These are phyloP conservation scores for Psilocybe cyanescens DNA, from an alignment of 768 basidiomycete species.

Conservation along the genomic window DNA sequence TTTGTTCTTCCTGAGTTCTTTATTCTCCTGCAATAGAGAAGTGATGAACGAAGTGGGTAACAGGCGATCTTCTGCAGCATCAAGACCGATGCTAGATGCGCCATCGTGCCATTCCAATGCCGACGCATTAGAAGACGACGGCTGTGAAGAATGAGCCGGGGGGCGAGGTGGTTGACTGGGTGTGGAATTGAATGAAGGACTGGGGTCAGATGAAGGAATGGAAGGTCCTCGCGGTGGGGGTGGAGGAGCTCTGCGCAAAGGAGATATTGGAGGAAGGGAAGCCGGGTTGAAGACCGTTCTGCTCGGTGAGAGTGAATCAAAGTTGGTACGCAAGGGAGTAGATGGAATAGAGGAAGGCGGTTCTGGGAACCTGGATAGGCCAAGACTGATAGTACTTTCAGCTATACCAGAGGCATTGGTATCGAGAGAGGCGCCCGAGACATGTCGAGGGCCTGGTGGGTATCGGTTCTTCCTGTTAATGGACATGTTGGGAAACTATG, in stretches of 20 bases:
- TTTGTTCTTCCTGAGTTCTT: constrained; percentile 28
- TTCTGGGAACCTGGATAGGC: constrained; percentile 55
- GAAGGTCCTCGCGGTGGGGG: constrained; percentile 14
- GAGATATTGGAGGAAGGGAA: constrained; percentile 25
- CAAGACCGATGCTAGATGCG: constrained; percentile 57
- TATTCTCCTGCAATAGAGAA: constrained; percentile 51
- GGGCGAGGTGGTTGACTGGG: not conserved
- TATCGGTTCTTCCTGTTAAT: constrained; percentile 8
- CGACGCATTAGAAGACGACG: constrained; percentile 29
- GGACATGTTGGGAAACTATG: constrained; percentile 14
- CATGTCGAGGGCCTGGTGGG: constrained; percentile 32
- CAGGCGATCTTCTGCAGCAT: constrained; percentile 58
- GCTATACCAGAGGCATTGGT: constrained; percentile 62
- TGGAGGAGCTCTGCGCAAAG: constrained; percentile 15
- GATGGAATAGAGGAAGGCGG: constrained; percentile 53
- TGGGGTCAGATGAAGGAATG: constrained; percentile 13
- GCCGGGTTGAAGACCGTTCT: constrained; percentile 27
- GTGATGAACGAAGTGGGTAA: constrained; percentile 69
- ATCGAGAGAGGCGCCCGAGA: constrained; percentile 43
- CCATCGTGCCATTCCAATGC: constrained; percentile 66
- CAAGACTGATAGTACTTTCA: constrained; percentile 58
- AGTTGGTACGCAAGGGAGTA: constrained; percentile 40
- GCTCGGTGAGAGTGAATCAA: constrained; percentile 29
- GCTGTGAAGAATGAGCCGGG: constrained; percentile 8
- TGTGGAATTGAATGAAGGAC: constrained; percentile 14